Base-by-base conservation (phyloP, 345 rosid species). In the Brassica incana region DNA sequence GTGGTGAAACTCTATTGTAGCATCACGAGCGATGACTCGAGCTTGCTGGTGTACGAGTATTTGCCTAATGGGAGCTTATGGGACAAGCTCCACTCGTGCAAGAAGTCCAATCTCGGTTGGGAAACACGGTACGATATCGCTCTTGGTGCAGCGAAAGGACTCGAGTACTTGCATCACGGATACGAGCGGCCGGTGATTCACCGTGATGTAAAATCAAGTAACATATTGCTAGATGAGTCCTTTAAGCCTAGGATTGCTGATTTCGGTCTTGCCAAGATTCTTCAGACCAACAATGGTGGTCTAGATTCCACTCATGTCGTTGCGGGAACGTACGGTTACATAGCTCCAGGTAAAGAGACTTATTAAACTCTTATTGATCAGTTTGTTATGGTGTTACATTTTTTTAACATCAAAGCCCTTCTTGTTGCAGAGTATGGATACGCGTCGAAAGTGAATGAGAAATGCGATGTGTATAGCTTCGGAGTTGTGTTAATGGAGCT, bases 401-500 rank as follows among this genome's bases (percentile, higher is more conserved):
- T 58, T 65, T 65, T 20, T 74, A 52, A 79, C 66, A 15, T 35
- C 0, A 5, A 52, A 1, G 61, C 29, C 9, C 15, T 8, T 64
- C 4, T 48, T 73, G 74, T 45, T 81, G 80, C 91, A 95, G 97
- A 95, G 85, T 92, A 91, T 63, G 99, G 94, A 8, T 95, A 92
- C 82, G 86, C 97, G 0, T 85, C 75, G 82, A 95, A 86, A 74
- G 97, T 95, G 65, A 87, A 78, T 5, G 99, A 95, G 84, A 95
- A 92, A 85, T 88, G 91, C 66, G 97, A 95, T 45, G 99, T 95
- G 73, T 95, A 95, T 23, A 92, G 99, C 78, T 95, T 91, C 14
- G 99, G 98, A 3, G 99, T 95, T 36, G 97, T 95, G 29, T 63
- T 95, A 64, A 89, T 92, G 97, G 99, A 95, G 86, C 85, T 92